Percentiles rank a stretch among this genome's conserved stretches.
These are phyloP conservation scores for Cerioporus squamosus DNA, from an alignment of 1,284 basidiomycete genomes.

Conservation along the genomic window DNA sequence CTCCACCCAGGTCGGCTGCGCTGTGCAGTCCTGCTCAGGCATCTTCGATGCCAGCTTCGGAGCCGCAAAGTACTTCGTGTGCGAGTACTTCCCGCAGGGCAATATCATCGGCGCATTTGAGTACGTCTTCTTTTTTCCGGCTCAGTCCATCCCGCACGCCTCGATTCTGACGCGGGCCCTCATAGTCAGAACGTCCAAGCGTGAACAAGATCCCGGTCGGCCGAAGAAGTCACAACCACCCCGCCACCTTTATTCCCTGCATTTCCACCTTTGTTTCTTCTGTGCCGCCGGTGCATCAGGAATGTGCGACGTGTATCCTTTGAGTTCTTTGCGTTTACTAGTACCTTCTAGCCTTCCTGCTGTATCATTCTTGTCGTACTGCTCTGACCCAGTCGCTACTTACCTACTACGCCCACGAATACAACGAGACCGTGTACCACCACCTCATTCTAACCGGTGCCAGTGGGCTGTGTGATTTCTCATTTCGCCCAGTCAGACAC, in stretches of 20 bases:
- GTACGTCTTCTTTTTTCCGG: conserved; percentile 44
- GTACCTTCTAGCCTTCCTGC: conserved; percentile 12
- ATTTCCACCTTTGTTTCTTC: conserved; percentile 14
- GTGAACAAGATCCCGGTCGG: conserved; percentile 12
- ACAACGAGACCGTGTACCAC: neutral
- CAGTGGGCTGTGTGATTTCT: neutral
- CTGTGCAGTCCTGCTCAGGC: conserved; percentile 52
- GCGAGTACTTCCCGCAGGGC: conserved; percentile 67
- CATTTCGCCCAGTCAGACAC: too few relatives aligned
- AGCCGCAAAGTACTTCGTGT: conserved; percentile 61
- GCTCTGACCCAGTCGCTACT: conserved; percentile 7
- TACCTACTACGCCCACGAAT: neutral
- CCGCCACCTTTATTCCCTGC: neutral
- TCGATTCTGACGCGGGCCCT: neutral
- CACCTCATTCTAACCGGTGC: neutral
- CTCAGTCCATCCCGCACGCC: neutral
- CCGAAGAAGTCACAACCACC: neutral
- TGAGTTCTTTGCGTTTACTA: conserved; percentile 5
- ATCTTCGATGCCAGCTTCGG: conserved; percentile 57
- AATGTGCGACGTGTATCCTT: conserved; percentile 25
- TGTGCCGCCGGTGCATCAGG: conserved; percentile 27
- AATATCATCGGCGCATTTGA: conserved; percentile 66
- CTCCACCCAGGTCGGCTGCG: conserved; percentile 66
- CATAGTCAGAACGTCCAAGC: conserved; percentile 40
- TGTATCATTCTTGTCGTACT: conserved; percentile 23